Base-by-base conservation (phyloP, 768 basidiomycete species). In the Termitomyces titanicus region DNA sequence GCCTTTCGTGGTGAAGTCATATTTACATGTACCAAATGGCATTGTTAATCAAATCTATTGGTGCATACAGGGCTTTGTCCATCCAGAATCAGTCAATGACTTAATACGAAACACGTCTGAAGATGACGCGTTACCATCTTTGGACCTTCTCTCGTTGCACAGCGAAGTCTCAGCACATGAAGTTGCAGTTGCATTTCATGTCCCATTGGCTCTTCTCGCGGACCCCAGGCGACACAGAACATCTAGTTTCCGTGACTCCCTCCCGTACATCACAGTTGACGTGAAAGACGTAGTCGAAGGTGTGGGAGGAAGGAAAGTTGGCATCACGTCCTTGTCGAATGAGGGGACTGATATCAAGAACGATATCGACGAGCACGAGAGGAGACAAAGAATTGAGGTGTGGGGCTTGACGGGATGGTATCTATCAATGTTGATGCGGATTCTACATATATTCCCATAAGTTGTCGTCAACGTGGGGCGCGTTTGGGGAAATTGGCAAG, bases 401-500 rank as follows among this genome's bases (percentile, higher is more conserved):
- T 92, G 90, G 88, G 89, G 91, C 0, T 70, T 92, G 64, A 91
- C 91, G 20, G 91, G 89, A 34, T 92, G 89, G 88, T 92, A 90
- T 71, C 73, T 90, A 51, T 79, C 77, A 44, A 61, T 80, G 46
- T 69, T 91, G 61, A 82, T 89, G 82, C 79, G 74, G 58, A 71
- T 70, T 18, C 63, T 89, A 59, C 69, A 71, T 46, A 72, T 82
- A 33, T 79, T 83, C 64, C 70, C 68, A 56, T 77, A 72, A 57
- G 34, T 18, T 31, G 27, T 38, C 39, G 54, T 51, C 56, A 46
- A 47, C 45, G 37, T 12, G 9, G 29, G 18, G 9, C n/a, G 37
- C 35, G 35, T 38, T 10, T 17, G 9, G 43, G 25, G 11, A 24
- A 18, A 7, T 10, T 34, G 8, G 44, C 35, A 25, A 27, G 35